Evolutionary conservation across 176 grass and related monocot species (phyloP).

Genomic region (Cymbopogon citratus): DNA sequence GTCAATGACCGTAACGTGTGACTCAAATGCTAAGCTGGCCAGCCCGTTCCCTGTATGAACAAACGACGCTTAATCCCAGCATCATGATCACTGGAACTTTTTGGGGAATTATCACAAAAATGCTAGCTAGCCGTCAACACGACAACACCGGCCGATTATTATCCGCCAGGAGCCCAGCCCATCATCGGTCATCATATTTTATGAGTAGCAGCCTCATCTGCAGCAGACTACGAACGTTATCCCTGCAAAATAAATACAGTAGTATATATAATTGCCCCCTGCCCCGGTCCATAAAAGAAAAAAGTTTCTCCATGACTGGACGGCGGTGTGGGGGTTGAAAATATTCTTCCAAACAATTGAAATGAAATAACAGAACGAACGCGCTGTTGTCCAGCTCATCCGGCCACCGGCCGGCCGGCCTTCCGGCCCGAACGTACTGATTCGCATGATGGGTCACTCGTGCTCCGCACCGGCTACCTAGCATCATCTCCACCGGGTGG

Average conservation of each 20-base stretch:
- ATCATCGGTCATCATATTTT: background rate
- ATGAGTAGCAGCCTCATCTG: background rate
- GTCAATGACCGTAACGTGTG: background rate
- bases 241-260: background rate
- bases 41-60: background rate
- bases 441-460: background rate
- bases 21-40: background rate
- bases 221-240: background rate
- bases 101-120: background rate
- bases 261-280: background rate
- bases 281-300: too few species aligned
- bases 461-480: background rate
- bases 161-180: background rate
- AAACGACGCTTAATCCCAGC: background rate
- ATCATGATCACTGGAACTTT: background rate
- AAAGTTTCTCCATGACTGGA: background rate
- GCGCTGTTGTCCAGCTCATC: slow-evolving; percentile 1
- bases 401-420: background rate
- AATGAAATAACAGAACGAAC: background rate
- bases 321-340: background rate
- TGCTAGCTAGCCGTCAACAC: background rate
- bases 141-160: background rate
- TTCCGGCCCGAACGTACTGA: background rate
- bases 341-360: background rate
- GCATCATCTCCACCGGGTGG: background rate